phyloP scores from a whole-genome alignment of 1,284 basidiomycete genomes.

The Tilletia horrida region DNA sequence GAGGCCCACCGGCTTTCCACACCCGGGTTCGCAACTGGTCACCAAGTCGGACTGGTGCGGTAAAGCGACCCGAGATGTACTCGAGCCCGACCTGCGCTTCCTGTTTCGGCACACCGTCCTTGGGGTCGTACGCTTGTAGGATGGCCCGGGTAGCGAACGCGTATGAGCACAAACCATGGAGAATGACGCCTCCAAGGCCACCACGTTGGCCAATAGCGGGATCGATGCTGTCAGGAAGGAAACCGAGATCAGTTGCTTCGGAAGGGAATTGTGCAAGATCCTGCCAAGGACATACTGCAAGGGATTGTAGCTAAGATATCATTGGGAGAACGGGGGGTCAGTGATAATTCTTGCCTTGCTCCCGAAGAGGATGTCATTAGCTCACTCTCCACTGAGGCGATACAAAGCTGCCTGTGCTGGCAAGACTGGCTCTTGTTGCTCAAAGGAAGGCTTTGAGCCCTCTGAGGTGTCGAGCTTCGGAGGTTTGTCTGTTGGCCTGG shows the following conservation, averaged over 20 bases:
- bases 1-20: constrained; percentile 37
- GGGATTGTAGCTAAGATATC: constrained; percentile 33
- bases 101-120: constrained; percentile 32
- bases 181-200: constrained; percentile 43
- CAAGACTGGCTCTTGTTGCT: neutral
- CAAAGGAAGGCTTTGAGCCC: constrained; percentile 26
- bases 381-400: constrained; percentile 35
- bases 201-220: constrained; percentile 35
- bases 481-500: constrained; percentile 28
- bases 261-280: neutral
- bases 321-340: neutral
- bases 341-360: too few relatives aligned
- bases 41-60: constrained; percentile 42
- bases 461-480: constrained; percentile 35
- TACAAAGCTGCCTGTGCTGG: constrained; percentile 42
- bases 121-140: constrained; percentile 31
- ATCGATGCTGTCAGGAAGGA: constrained; percentile 30
- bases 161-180: constrained; percentile 49
- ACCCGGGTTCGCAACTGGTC: constrained; percentile 43
- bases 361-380: too few relatives aligned
- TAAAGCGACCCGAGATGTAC: constrained; percentile 40
- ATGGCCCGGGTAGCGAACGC: constrained; percentile 43
- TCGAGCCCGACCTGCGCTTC: constrained; percentile 26
- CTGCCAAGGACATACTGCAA: constrained; percentile 26
- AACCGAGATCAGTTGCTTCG: too few relatives aligned